These are phyloP conservation scores for Eragrostis curvula DNA, from an alignment of 176 grass and related monocot genomes.

Conservation along the genomic window DNA sequence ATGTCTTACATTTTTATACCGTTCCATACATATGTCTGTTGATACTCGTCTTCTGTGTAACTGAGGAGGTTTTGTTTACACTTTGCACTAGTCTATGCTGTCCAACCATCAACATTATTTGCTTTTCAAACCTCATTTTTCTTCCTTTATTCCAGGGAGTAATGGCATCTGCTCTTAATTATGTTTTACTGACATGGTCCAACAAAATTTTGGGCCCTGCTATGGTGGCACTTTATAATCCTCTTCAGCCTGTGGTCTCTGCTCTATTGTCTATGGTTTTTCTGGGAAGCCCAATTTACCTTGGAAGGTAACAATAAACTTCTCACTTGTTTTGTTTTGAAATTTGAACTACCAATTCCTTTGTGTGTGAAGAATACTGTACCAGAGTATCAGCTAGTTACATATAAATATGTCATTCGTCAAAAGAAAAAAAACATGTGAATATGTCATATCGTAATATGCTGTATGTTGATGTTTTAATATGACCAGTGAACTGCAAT, in stretches of 20 bases:
- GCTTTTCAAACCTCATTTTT: neutral
- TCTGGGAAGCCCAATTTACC: slow-evolving; percentile 86
- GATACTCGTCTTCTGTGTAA: neutral
- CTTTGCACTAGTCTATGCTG: slow-evolving; percentile 25
- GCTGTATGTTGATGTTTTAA: slow-evolving; percentile 22
- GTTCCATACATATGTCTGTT: neutral
- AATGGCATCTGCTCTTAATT: slow-evolving; percentile 82
- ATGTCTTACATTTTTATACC: neutral
- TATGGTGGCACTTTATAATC: slow-evolving; percentile 87
- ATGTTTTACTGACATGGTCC: slow-evolving; percentile 86
- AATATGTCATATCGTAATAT: slow-evolving; percentile 8
- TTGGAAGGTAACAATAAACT: slow-evolving; percentile 66
- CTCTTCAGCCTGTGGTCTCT: slow-evolving; percentile 81
- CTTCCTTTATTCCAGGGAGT: slow-evolving; percentile 61
- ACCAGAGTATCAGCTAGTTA: slow-evolving; percentile 1
- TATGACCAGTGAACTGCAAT: slow-evolving; percentile 5
- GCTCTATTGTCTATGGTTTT: slow-evolving; percentile 81
- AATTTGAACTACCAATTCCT: neutral
- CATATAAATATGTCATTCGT: slow-evolving; percentile 1
- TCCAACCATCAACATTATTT: neutral
- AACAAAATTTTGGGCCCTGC: slow-evolving; percentile 93
- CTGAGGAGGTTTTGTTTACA: neutral
- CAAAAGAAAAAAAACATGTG: too few species aligned
- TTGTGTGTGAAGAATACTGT: slow-evolving; percentile 17
- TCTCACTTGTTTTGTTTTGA: slow-evolving; percentile 20